Evolutionary conservation across 1,284 basidiomycete species (phyloP), one percentile per base, ranked within the genome.

Genomic region (Trichosporon ovoides): DNA sequence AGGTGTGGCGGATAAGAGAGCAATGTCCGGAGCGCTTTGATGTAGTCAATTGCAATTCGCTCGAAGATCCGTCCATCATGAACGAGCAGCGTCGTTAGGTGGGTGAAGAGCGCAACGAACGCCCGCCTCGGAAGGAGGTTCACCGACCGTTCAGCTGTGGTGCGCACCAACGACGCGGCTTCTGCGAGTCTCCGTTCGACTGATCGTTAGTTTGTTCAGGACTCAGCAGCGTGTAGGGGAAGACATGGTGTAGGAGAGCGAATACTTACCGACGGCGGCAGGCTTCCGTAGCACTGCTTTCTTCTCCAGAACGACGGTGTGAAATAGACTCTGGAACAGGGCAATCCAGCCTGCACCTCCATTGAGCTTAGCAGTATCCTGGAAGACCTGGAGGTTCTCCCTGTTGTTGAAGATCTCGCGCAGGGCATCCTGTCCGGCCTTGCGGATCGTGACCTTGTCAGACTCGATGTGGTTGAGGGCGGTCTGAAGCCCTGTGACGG

Each of bases 31-130:
- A 95, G 80, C 0, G 88, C 82, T 71, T 94, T 92, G 59, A 87
- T 80, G 71, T 92, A 96, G 72, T 92, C 85, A 59, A 90, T 76
- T 3, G 88, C 85, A 6, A 92, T 81, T 0, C 85, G 84, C 7
- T 80, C 69, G 53, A 87, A 81, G 11, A 95, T 79, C 16, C 61
- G 66, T 24, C 81, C 81, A 12, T 81, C 77, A 64, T 84, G 72
- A 12, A 84, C 79, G 59, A 91, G 81, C 58, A 82, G 82, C 57
- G 85, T 82, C 4, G 81, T 76, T 54, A 96, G 79, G 71, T 93
- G 89, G 3, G 80, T 79, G 53, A 90, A 77, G 36, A 94, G 49
- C 1, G 61, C 55, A 2, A 69, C 24, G 36, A 76, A 65, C 1
- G 74, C 64, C 35, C 64, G 66, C 28, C 67, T 58, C 2, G 64